These are phyloP conservation scores for Ophiostoma angusticollis DNA, from an alignment of 2,329 filamentous ascomycete species.

Conservation along the genomic window DNA sequence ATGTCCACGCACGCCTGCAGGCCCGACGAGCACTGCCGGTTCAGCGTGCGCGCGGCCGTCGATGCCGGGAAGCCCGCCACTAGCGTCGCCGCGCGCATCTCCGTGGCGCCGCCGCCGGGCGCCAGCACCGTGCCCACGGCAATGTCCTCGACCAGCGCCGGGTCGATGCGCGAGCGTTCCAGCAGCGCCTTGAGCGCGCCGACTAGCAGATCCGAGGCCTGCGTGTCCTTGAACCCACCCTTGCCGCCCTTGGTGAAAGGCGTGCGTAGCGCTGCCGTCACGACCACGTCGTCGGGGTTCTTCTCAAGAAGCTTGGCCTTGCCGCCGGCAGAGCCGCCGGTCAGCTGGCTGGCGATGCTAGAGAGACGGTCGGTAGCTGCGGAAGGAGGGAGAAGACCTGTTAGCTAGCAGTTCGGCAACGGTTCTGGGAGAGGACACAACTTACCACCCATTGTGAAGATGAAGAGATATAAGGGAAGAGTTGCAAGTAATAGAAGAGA, in stretches of 20 bases:
- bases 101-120: slow-evolving; percentile 87
- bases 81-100: slow-evolving; percentile 85
- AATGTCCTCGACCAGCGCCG: slow-evolving; percentile 78
- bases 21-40: slow-evolving; percentile 88
- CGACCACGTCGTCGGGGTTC: slow-evolving; percentile 65
- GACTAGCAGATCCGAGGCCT: slow-evolving; percentile 70
- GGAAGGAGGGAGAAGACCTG: slow-evolving; percentile 3
- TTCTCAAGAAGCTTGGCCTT: slow-evolving; percentile 49
- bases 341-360: slow-evolving; percentile 50
- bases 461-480: neutral
- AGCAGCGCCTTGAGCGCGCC: slow-evolving; percentile 74
- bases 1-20: slow-evolving; percentile 89
- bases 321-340: slow-evolving; percentile 31
- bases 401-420: neutral
- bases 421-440: neutral
- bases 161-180: slow-evolving; percentile 78
- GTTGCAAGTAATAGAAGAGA: neutral
- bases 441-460: slow-evolving; percentile 16
- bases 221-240: slow-evolving; percentile 91
- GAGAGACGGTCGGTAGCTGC: slow-evolving; percentile 44
- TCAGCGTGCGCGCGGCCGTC: slow-evolving; percentile 75
- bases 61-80: slow-evolving; percentile 82
- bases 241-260: slow-evolving; percentile 87
- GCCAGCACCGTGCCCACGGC: slow-evolving; percentile 83
- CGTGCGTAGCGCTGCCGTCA: slow-evolving; percentile 84